Percentiles rank a stretch among this genome's conserved stretches.
phyloP scores from a whole-genome alignment of 257 asterid species.

The Thymus mandschuricus region DNA sequence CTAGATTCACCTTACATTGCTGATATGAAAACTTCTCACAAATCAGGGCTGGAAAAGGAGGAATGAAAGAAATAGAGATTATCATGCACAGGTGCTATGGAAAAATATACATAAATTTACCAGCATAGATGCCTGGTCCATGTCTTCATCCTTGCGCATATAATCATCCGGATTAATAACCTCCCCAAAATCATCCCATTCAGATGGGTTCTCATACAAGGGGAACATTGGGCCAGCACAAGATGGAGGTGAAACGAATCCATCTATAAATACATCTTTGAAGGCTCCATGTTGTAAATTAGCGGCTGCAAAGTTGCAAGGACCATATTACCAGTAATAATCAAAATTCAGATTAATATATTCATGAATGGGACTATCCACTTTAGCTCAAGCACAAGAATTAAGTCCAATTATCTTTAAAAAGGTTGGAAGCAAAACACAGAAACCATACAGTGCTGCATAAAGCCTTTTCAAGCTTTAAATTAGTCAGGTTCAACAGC shows the following conservation, averaged over 20 bases:
- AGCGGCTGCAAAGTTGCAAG: slow-evolving; percentile 49
- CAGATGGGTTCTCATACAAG: slow-evolving; percentile 62
- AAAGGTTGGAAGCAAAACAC: slow-evolving; percentile 16
- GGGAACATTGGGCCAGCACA: slow-evolving; percentile 94
- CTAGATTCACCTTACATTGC: slow-evolving; percentile 4
- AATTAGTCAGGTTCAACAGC: slow-evolving; percentile 24
- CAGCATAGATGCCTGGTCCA: slow-evolving; percentile 59
- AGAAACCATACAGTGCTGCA: neutral
- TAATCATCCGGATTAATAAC: slow-evolving; percentile 96
- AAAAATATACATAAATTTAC: slow-evolving; percentile 47
- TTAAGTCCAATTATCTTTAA: slow-evolving; percentile 5
- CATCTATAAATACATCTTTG: slow-evolving; percentile 88
- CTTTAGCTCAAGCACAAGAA: slow-evolving; percentile 31
- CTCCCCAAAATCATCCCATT: slow-evolving; percentile 99
- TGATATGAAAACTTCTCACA: neutral
- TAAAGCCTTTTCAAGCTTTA: neutral
- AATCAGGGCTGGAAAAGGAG: slow-evolving; percentile 5
- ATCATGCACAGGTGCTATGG: slow-evolving; percentile 16
- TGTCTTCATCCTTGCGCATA: slow-evolving; percentile 70
- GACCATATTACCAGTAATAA: slow-evolving; percentile 20
- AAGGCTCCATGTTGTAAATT: slow-evolving; percentile 66
- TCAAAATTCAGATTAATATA: neutral
- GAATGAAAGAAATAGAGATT: neutral
- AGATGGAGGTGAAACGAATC: slow-evolving; percentile 75
- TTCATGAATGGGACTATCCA: slow-evolving; percentile 1